A percentile compares a stretch with the other conserved stretches of the same genome.
Conservation (phyloP, 2,329 filamentous ascomycete species). For the Aspergillus sp. region DNA sequence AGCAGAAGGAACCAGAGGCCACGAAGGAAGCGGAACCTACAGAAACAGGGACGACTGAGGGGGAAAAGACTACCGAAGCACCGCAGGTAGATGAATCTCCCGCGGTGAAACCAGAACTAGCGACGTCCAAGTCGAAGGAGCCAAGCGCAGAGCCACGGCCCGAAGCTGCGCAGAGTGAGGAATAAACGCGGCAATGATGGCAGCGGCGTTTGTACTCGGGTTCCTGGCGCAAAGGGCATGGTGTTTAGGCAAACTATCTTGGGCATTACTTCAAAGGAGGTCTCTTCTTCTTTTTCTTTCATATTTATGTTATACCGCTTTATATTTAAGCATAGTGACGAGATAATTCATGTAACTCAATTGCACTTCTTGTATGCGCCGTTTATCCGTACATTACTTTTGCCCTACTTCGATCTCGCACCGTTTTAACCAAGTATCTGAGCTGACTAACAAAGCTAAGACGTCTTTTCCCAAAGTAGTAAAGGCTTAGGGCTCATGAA, state of each 20-base stretch:
- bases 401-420: not conserved
- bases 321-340: not conserved
- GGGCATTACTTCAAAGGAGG: constrained; percentile 8
- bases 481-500: constrained; percentile 41
- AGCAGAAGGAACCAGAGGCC: constrained; percentile 13
- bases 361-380: not conserved
- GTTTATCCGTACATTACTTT: not conserved
- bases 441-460: constrained; percentile 7
- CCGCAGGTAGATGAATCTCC: constrained; percentile 16
- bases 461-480: not conserved
- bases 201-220: constrained; percentile 24
- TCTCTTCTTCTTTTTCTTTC: not conserved
- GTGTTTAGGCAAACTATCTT: constrained; percentile 32
- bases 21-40: constrained; percentile 17
- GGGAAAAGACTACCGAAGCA: constrained; percentile 16
- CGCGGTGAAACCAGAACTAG: constrained; percentile 10
- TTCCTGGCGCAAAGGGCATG: constrained; percentile 38
- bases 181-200: constrained; percentile 20
- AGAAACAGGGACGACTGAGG: constrained; percentile 12
- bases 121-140: constrained; percentile 22
- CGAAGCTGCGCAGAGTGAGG: constrained; percentile 34
- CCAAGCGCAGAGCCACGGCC: constrained; percentile 23
- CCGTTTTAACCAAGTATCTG: not conserved
- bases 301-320: not conserved
- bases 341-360: constrained; percentile 1